Conservation (phyloP, 192 early-diverging fungal species). For the Mortierella alpina region DNA sequence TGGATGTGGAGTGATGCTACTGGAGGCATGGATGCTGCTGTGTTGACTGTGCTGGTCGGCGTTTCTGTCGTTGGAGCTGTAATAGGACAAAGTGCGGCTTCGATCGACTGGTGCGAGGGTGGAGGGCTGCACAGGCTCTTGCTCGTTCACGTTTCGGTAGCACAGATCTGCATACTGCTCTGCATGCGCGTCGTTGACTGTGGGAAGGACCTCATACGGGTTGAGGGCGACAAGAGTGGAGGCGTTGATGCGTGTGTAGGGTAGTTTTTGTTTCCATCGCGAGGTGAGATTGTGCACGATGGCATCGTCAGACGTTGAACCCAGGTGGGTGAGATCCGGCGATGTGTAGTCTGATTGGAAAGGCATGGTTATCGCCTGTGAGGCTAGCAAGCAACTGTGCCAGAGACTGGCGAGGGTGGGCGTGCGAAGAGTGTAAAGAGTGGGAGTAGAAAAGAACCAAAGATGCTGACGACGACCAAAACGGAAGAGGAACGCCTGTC, state of each 20-base stretch:
- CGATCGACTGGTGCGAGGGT: not conserved
- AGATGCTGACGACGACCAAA: too few species aligned
- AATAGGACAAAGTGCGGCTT: not conserved
- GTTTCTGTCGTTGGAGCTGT: constrained; percentile 9
- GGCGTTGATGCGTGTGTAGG: constrained; percentile 64
- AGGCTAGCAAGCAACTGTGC: not conserved
- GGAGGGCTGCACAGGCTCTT: not conserved
- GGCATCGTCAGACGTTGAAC: constrained; percentile 59
- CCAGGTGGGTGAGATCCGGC: constrained; percentile 51
- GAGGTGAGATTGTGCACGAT: constrained; percentile 54
- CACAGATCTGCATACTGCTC: constrained; percentile 65
- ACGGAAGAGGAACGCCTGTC: too few species aligned
- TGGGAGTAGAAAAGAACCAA: not conserved
- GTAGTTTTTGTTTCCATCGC: constrained; percentile 61
- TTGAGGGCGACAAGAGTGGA: constrained; percentile 62
- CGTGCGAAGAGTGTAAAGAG: not conserved
- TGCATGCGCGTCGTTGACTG: constrained; percentile 56
- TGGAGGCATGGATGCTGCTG: constrained; percentile 29
- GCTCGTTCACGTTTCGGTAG: constrained; percentile 55
- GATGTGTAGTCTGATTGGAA: constrained; percentile 44
- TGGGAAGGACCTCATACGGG: constrained; percentile 54
- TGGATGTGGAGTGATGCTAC: constrained; percentile 66
- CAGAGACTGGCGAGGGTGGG: not conserved
- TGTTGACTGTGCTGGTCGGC: constrained; percentile 42
- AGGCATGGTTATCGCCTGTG: constrained; percentile 16